Conservation (phyloP, 805 yeast species). For the Millerozyma miso region DNA sequence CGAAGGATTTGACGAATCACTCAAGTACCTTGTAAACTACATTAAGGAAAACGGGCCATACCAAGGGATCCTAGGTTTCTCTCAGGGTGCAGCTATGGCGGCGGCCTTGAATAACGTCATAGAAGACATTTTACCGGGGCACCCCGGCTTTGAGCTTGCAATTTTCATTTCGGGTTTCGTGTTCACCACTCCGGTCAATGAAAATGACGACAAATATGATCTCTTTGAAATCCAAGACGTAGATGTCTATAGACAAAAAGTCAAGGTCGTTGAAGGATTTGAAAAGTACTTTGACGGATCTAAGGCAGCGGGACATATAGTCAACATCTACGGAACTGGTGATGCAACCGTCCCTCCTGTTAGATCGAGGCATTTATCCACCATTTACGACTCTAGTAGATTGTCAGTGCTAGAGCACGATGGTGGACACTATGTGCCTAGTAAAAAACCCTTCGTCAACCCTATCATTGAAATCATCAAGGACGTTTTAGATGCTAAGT, state of each 20-base stretch:
- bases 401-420: conserved; percentile 23
- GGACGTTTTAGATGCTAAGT: conserved; percentile 6
- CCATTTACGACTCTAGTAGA: conserved; percentile 11
- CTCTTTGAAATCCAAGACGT: conserved; percentile 20
- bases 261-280: conserved; percentile 16
- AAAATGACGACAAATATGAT: conserved; percentile 11
- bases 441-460: conserved; percentile 14
- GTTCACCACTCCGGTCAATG: conserved; percentile 21
- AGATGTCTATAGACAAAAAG: conserved; percentile 16
- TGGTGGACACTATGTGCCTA: conserved; percentile 38
- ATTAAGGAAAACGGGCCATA: conserved; percentile 36
- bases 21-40: conserved; percentile 21
- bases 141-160: conserved; percentile 24
- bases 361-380: conserved; percentile 22
- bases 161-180: conserved; percentile 34
- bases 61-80: conserved; percentile 39
- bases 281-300: conserved; percentile 16
- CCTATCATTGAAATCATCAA: conserved; percentile 14
- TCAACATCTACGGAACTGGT: conserved; percentile 26
- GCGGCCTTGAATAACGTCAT: conserved; percentile 24
- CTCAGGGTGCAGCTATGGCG: conserved; percentile 42
- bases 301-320: conserved; percentile 16
- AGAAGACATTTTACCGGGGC: conserved; percentile 16
- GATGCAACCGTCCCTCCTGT: conserved; percentile 32
- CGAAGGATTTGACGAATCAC: conserved; percentile 25